These are phyloP conservation scores for Botrytis sinoallii DNA, from an alignment of 2,329 filamentous ascomycete genomes.

Conservation along the genomic window DNA sequence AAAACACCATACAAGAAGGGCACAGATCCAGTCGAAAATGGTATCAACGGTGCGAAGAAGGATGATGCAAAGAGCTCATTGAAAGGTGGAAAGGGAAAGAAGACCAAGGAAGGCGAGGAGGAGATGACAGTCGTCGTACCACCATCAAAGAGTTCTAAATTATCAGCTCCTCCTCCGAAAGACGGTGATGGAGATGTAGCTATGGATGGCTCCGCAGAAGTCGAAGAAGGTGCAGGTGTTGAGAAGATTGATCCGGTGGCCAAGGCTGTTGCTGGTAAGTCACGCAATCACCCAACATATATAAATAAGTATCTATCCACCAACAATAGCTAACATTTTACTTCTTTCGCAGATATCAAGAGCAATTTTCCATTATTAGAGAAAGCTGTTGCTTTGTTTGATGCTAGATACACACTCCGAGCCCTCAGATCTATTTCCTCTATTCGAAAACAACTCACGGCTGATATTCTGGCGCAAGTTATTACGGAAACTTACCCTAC, in stretches of 20 bases:
- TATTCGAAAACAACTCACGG: conserved; percentile 83
- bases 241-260: conserved; percentile 58
- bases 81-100: conserved; percentile 64
- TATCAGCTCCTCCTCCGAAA: conserved; percentile 53
- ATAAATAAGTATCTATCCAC: not conserved
- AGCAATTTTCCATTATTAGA: conserved; percentile 90
- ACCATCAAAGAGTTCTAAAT: conserved; percentile 62
- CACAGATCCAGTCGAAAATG: conserved; percentile 67
- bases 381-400: conserved; percentile 87
- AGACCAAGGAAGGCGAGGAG: conserved; percentile 60
- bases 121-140: conserved; percentile 82
- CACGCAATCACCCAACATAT: conserved; percentile 1
- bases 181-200: conserved; percentile 67
- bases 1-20: conserved; percentile 67
- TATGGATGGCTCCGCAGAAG: conserved; percentile 57
- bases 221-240: conserved; percentile 40
- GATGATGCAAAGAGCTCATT: conserved; percentile 56
- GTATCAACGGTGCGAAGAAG: conserved; percentile 62
- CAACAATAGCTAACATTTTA: conserved; percentile 23
- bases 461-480: conserved; percentile 76
- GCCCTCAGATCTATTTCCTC: conserved; percentile 94
- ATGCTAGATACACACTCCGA: conserved; percentile 90
- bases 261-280: conserved; percentile 59
- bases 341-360: conserved; percentile 71
- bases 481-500: conserved; percentile 77